Conservation (phyloP, 1,139 yeast species). For the Debaryomyces fabryi region DNA sequence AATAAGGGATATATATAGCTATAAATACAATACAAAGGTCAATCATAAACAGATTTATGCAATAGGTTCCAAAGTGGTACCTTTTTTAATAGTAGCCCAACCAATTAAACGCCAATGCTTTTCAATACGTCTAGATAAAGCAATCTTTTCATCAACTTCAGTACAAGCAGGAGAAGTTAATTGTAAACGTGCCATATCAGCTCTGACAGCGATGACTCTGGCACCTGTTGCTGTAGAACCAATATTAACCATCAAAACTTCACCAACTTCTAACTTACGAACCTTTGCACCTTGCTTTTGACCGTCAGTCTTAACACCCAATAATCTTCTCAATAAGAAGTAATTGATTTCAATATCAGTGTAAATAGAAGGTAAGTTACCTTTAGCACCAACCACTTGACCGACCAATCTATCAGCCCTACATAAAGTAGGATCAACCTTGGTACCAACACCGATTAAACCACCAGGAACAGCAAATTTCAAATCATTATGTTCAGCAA, state of each 20-base stretch:
- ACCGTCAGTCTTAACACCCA: slow-evolving; percentile 98
- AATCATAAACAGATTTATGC: slow-evolving; percentile 25
- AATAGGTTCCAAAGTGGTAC: slow-evolving; percentile 80
- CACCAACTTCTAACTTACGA: slow-evolving; percentile 89
- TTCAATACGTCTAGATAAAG: slow-evolving; percentile 97
- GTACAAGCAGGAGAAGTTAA: slow-evolving; percentile 99
- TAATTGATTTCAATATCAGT: slow-evolving; percentile 97
- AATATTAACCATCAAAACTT: slow-evolving; percentile 97
- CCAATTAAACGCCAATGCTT: slow-evolving; percentile 99
- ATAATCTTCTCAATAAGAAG: slow-evolving; percentile 91
- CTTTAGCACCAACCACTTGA: slow-evolving; percentile 97
- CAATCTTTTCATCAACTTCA: slow-evolving; percentile 96
- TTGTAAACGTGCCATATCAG: slow-evolving; percentile 98
- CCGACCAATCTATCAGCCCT: slow-evolving; percentile 99
- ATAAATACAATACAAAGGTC: slow-evolving; percentile 20
- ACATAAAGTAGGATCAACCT: slow-evolving; percentile 97
- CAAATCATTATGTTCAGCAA: slow-evolving; percentile 97
- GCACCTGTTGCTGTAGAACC: slow-evolving; percentile 99
- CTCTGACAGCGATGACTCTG: slow-evolving; percentile 95
- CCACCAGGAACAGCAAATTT: slow-evolving; percentile 99
- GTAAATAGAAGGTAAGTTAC: slow-evolving; percentile 92
- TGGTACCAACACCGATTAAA: slow-evolving; percentile 98
- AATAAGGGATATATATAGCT: slow-evolving; percentile 16
- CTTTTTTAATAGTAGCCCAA: slow-evolving; percentile 99
- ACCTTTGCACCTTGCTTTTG: slow-evolving; percentile 94